Percentiles rank a stretch among this genome's conserved stretches.
phyloP scores from a whole-genome alignment of 106 monocot species.

The Dioscorea dumetorum region DNA sequence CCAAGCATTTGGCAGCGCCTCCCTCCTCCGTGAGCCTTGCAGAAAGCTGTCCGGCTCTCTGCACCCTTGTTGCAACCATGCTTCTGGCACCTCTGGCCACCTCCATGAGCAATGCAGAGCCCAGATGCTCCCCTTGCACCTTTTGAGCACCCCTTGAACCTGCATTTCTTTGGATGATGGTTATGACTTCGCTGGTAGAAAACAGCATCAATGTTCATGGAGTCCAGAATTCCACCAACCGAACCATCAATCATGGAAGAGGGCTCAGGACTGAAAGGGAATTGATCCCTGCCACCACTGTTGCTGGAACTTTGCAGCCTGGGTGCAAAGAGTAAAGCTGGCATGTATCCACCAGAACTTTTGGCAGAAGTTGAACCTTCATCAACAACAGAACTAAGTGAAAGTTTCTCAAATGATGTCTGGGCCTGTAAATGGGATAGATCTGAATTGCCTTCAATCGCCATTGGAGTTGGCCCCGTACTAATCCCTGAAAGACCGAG shows the following conservation, averaged over 20 bases:
- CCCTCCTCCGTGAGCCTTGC: conserved; percentile 93
- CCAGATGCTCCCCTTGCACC: conserved; percentile 87
- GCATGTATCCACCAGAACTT: conserved; percentile 67
- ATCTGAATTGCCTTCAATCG: not conserved
- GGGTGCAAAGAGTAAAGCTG: conserved; percentile 79
- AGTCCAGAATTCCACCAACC: conserved; percentile 15
- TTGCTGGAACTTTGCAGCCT: conserved; percentile 10
- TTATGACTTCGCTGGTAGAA: conserved; percentile 23
- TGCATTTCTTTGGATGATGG: conserved; percentile 79
- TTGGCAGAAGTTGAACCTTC: conserved; percentile 82
- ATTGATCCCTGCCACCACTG: conserved; percentile 8
- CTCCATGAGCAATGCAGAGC: conserved; percentile 95
- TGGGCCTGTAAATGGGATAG: not conserved
- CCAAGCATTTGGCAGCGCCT: conserved; percentile 71
- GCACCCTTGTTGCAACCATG: conserved; percentile 93
- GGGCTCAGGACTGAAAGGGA: conserved; percentile 46
- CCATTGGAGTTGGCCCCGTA: too few relatives aligned
- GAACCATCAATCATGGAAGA: conserved; percentile 59
- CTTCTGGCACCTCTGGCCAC: conserved; percentile 91
- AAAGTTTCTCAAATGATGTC: conserved; percentile 1
- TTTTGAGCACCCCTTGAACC: conserved; percentile 72
- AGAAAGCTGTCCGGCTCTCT: conserved; percentile 81
- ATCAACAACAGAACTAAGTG: conserved; percentile 26
- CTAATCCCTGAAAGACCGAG: conserved; percentile 48
- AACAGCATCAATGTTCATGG: not conserved